Conservation (phyloP, 2,329 filamentous ascomycete genomes). For the Microascus cirrosus region DNA sequence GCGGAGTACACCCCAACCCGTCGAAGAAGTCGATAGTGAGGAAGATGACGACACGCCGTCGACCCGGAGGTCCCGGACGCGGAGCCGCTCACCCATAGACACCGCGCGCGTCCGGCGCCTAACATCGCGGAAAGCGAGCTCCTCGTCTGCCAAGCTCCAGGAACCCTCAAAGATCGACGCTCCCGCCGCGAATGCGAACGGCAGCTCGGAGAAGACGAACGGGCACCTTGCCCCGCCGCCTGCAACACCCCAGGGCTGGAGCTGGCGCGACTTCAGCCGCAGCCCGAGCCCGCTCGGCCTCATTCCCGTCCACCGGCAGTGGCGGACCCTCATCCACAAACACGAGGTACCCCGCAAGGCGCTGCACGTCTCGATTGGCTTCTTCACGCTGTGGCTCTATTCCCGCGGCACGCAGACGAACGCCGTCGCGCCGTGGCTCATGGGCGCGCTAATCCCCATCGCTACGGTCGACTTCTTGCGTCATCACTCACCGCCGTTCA, state of each 20-base stretch:
- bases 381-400: slow-evolving; percentile 83
- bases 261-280: slow-evolving; percentile 79
- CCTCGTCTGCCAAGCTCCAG: slow-evolving; percentile 13
- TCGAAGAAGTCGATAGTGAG: slow-evolving; percentile 46
- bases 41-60: slow-evolving; percentile 34
- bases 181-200: slow-evolving; percentile 14
- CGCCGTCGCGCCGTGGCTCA: slow-evolving; percentile 73
- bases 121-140: slow-evolving; percentile 33
- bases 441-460: slow-evolving; percentile 74
- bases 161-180: slow-evolving; percentile 14
- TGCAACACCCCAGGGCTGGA: slow-evolving; percentile 50
- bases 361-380: slow-evolving; percentile 92
- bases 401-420: slow-evolving; percentile 63
- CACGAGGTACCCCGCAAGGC: slow-evolving; percentile 93
- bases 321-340: slow-evolving; percentile 84
- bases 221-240: slow-evolving; percentile 62
- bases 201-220: slow-evolving; percentile 26
- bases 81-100: slow-evolving; percentile 59
- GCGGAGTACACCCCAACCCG: slow-evolving; percentile 44
- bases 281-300: slow-evolving; percentile 87
- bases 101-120: slow-evolving; percentile 39
- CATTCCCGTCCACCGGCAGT: slow-evolving; percentile 90
- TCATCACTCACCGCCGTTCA: slow-evolving; percentile 71
- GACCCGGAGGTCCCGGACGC: slow-evolving; percentile 52
- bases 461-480: slow-evolving; percentile 71